These are phyloP conservation scores for Phalaenopsis hybrid DNA, from an alignment of 116 monocot genomes.

Conservation along the genomic window DNA sequence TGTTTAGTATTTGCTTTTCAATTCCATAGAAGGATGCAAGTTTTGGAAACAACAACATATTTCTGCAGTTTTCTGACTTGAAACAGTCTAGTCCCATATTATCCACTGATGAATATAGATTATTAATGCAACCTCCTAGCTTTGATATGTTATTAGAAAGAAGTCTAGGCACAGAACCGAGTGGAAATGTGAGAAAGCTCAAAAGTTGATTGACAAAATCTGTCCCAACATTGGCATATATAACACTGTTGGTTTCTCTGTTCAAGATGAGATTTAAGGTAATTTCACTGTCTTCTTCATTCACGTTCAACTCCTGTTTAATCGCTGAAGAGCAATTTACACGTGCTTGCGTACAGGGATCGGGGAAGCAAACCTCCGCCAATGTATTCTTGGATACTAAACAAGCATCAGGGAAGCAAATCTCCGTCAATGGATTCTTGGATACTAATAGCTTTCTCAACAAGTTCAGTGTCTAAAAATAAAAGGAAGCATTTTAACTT, in stretches of 20 bases:
- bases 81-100: not conserved
- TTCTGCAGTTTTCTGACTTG: not conserved
- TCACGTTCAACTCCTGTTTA: not conserved
- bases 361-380: not conserved
- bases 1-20: not conserved
- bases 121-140: not conserved
- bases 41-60: not conserved
- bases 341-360: not conserved
- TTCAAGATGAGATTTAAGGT: slow-evolving; percentile 1
- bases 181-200: slow-evolving; percentile 20
- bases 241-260: slow-evolving; percentile 1
- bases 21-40: not conserved
- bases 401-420: no score
- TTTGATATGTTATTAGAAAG: not conserved
- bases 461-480: not conserved
- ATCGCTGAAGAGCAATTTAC: not conserved
- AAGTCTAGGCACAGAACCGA: not conserved
- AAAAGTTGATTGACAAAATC: slow-evolving; percentile 21
- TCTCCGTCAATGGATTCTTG: slow-evolving; percentile 5
- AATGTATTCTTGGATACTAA: no score
- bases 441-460: slow-evolving; percentile 7
- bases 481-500: no score
- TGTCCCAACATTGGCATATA: slow-evolving; percentile 15
- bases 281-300: not conserved
- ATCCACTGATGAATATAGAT: not conserved